Evolutionary conservation across 78 protist species (phyloP).

Genomic region (Dictyostelium firmibasis): DNA sequence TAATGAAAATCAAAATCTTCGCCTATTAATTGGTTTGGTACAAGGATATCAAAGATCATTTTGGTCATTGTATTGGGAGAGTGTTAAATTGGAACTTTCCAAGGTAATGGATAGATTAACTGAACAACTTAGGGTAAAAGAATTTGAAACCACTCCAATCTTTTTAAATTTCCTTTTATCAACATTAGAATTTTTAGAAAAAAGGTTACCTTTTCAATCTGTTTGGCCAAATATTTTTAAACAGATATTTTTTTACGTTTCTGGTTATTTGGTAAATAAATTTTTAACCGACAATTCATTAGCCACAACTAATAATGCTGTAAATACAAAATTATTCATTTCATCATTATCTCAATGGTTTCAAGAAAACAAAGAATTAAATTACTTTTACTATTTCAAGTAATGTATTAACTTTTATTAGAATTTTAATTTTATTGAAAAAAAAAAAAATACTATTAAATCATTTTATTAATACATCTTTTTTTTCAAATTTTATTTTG

Average conservation of each 20-base stretch:
- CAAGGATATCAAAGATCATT: slow-evolving; percentile 11
- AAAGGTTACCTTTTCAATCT: slow-evolving; percentile 60
- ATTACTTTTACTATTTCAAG: slow-evolving; percentile 67
- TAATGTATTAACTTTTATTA: neutral
- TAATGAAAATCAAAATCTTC: slow-evolving; percentile 29
- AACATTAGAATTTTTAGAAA: slow-evolving; percentile 45
- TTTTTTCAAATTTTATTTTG: no score
- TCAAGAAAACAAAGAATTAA: slow-evolving; percentile 50
- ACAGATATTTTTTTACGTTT: slow-evolving; percentile 50
- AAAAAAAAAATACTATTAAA: no score
- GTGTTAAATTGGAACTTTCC: slow-evolving; percentile 11
- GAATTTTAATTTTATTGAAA: no score
- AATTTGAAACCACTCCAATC: neutral
- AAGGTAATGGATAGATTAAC: slow-evolving; percentile 14
- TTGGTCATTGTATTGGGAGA: slow-evolving; percentile 58
- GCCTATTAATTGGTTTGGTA: neutral
- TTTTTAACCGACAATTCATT: neutral
- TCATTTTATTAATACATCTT: neutral
- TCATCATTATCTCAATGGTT: slow-evolving; percentile 63
- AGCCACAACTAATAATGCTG: slow-evolving; percentile 3
- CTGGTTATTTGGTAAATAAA: neutral
- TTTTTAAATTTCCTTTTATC: slow-evolving; percentile 23
- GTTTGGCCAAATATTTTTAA: slow-evolving; percentile 50
- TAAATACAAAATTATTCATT: slow-evolving; percentile 43
- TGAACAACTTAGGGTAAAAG: neutral